A percentile compares a stretch with the other conserved stretches of the same genome.
Evolutionary conservation across 352 stramenopile species (phyloP).

Genomic region (Globisporangium orthogonon): DNA sequence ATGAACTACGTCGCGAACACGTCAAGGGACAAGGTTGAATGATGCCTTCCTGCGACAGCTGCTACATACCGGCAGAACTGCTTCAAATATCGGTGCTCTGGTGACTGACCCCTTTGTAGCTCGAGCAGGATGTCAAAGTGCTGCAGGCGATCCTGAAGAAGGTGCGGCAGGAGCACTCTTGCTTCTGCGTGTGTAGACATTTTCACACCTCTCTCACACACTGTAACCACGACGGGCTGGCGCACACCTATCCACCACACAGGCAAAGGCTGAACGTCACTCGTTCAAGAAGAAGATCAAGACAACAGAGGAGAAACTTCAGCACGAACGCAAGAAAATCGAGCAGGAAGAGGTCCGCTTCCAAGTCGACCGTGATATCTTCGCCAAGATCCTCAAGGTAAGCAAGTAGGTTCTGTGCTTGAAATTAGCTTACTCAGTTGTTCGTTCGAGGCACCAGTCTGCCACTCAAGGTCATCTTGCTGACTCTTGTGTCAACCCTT

Average conservation of each 20-base stretch:
- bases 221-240: not conserved
- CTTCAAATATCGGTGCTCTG: not conserved
- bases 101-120: conserved; percentile 18
- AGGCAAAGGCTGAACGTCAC: conserved; percentile 74
- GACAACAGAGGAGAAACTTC: conserved; percentile 48
- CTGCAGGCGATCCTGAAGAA: conserved; percentile 75
- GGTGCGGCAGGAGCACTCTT: conserved; percentile 33
- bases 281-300: conserved; percentile 82
- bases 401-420: not conserved
- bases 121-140: conserved; percentile 65
- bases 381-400: conserved; percentile 79
- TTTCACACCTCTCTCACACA: no score
- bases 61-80: no score
- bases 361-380: conserved; percentile 81
- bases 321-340: conserved; percentile 51
- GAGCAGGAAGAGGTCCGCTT: conserved; percentile 79
- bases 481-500: no score
- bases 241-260: not conserved
- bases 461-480: no score
- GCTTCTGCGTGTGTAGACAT: no score
- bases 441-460: no score
- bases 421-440: no score
- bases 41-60: no score
- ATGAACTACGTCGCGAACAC: conserved; percentile 69
- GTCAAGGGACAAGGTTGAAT: conserved; percentile 59